Evolutionary conservation across 2,329 filamentous ascomycete genomes (phyloP), one percentile per base, ranked within the genome.

Genomic region (Clonostachys rosea): DNA sequence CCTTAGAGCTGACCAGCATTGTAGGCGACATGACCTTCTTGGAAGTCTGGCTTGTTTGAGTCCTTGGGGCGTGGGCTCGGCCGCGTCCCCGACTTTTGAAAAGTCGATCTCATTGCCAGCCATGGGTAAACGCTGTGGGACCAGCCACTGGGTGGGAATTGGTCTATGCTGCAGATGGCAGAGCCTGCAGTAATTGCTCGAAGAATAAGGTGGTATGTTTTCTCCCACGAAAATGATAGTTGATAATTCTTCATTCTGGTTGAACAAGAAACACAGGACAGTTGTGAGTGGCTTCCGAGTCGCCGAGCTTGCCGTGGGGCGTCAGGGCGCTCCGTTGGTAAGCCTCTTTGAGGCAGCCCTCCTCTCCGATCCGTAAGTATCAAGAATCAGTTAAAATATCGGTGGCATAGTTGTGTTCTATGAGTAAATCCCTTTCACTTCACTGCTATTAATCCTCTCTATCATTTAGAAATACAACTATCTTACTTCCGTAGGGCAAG

Each of bases 241-340:
- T 57, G 62, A n/a, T 65, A 64, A 12, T 71, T 83, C 49, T 76
- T 82, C 51, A 68, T 69, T 14, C 68, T 83, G 35, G 76, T 77
- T 30, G 78, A 75, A 7, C 77, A 83, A 18, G 4, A 14, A 42
- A n/a, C 12, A 14, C 17, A 42, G 40, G 17, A 42, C 40, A 14
- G 40, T 42, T 18, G 20, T 18, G 13, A 42, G 40, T 18, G 17
- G 17, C 13, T 42, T 42, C 17, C 40, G 40, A n/a, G 40, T 42
- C 14, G 40, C 40, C 13, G 40, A 42, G 17, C 17, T 42, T 14
- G 40, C 40, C 14, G 40, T 18, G 13, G 40, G 40, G 12, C 40
- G 40, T n/a, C 40, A 42, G 17, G 40, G 40, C 12, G 40, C 40
- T n/a, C 40, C 40, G 12, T 42, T 42, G 20, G 13, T 18, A 5